phyloP scores from a whole-genome alignment of 2,329 filamentous ascomycete species.

The Sclerotiophoma versabilis region DNA sequence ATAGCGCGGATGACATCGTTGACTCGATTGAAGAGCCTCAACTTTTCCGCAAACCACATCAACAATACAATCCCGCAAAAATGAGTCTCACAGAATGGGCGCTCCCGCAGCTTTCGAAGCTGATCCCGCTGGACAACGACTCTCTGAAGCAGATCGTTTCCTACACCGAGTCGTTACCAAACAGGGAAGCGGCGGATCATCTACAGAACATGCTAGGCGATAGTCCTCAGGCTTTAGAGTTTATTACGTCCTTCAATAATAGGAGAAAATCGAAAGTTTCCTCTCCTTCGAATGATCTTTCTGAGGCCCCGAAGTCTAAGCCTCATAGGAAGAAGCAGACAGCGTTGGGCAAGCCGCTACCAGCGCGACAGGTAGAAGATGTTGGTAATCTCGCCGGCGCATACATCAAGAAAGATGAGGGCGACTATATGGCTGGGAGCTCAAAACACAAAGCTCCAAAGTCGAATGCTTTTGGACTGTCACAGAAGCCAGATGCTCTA shows the following conservation, averaged over 20 bases:
- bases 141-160: constrained; percentile 84
- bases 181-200: constrained; percentile 79
- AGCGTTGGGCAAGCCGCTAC: constrained; percentile 48
- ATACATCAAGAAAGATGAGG: constrained; percentile 77
- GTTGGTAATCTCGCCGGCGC: constrained; percentile 70
- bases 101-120: constrained; percentile 73
- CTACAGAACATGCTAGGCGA: constrained; percentile 89
- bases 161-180: constrained; percentile 79
- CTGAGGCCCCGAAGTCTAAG: constrained; percentile 45
- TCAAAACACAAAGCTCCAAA: constrained; percentile 50
- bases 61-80: constrained; percentile 5
- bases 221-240: constrained; percentile 75
- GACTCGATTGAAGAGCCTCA: constrained; percentile 27
- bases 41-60: constrained; percentile 12
- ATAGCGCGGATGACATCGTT: constrained; percentile 19
- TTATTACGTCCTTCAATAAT: constrained; percentile 78
- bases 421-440: constrained; percentile 72
- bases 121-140: constrained; percentile 85
- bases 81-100: constrained; percentile 63
- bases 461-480: constrained; percentile 57
- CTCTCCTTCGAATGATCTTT: constrained; percentile 28
- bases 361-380: constrained; percentile 60
- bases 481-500: constrained; percentile 59
- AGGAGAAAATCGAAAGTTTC: constrained; percentile 55
- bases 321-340: constrained; percentile 53